Base-by-base conservation (phyloP, 192 early-diverging fungal genomes). In the Linnemannia schmuckeri region DNA sequence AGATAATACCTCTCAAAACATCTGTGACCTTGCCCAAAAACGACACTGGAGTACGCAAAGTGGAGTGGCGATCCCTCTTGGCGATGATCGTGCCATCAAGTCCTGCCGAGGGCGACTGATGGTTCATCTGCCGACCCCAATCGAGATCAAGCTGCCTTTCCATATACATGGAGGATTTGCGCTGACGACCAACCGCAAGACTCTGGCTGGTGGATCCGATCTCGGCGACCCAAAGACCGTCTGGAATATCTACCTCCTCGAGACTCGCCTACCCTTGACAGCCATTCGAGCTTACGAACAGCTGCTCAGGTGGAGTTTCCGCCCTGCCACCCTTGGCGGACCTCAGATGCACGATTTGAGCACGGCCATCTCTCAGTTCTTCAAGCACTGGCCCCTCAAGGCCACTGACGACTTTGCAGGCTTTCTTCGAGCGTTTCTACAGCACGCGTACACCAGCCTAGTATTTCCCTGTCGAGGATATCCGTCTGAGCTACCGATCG, bases 321-420 rank as follows among this genome's bases (percentile, higher is more conserved):
- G 61, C 13, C 61, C 61, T 33, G 10, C 30, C 13, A 2, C 0
- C n/a, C 9, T 33, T 9, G 61, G 27, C 27, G 61, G 61, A 33
- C 61, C 61, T 33, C 27, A 4, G 10, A 4, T 30, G 30, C 30
- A 12, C 4, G 61, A 72, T 33, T 9, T 72, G 1, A 41, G 35
- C 10, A 1, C 6, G 9, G 74, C 66, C 47, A 71, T 38, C 9
- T 13, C 27, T 3, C 20, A 4, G 0, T 82, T 71, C 52, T 82
- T 72, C 69, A 33, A 47, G 15, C 44, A 9, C 18, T 76, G 73
- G 80, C 80, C 80, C 1, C 38, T 30, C 15, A 71, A 70, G 15
- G 27, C 3, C 13, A 7, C 24, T 20, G 12, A 42, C 10, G 15
- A 35, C 15, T 24, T 71, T 9, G 46, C 20, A 1, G 3, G 7